Evolutionary conservation across 2,329 filamentous ascomycete species (phyloP), one percentile per base, ranked within the genome.

Genomic region (Conoideocrella luteorostrata): DNA sequence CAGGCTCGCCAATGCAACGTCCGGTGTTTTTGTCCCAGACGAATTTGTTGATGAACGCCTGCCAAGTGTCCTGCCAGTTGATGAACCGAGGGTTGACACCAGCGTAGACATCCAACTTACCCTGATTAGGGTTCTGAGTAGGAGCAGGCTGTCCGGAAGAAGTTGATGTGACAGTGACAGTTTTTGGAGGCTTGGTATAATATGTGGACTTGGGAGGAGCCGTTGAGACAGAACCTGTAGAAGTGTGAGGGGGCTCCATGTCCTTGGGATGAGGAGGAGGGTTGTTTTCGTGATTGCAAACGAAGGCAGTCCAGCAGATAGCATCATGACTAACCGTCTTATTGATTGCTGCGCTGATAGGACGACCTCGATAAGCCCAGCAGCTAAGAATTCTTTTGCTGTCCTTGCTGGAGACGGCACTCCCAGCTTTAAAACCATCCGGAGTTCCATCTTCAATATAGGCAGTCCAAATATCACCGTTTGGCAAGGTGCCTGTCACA

Each of bases 361-460:
- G 64, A 7, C 62, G 63, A 29, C 64, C 65, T 43, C 63, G 66
- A 42, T 69, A 69, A 17, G 66, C 65, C 60, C 63, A 69, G 53
- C 66, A 69, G 46, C 57, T 65, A 43, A 69, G 57, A 32, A 61
- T 59, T 44, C 66, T 57, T 3, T 64, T 64, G 30, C 61, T 59
- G 18, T 67, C 63, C 35, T 62, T 66, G 50, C 62, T 65, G 21
- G 61, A 63, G n/a, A 68, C 57, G 20, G 64, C 65, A 41, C 53
- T 65, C 26, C 66, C 65, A 20, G 66, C 66, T 35, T 59, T 62
- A 51, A 64, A 64, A 3, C 63, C 63, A 39, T 69, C 64, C 2
- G 64, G 62, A 3, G 65, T 67, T 18, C 60, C 59, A 28, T 66
- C 64, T 41, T 67, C 63, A 43, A 69, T 66, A 53, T 67, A 69